A percentile compares a stretch with the other conserved stretches of the same genome.
Evolutionary conservation across 208 protist species (phyloP).

Genomic region (Leptomonas pyrrhocoris): DNA sequence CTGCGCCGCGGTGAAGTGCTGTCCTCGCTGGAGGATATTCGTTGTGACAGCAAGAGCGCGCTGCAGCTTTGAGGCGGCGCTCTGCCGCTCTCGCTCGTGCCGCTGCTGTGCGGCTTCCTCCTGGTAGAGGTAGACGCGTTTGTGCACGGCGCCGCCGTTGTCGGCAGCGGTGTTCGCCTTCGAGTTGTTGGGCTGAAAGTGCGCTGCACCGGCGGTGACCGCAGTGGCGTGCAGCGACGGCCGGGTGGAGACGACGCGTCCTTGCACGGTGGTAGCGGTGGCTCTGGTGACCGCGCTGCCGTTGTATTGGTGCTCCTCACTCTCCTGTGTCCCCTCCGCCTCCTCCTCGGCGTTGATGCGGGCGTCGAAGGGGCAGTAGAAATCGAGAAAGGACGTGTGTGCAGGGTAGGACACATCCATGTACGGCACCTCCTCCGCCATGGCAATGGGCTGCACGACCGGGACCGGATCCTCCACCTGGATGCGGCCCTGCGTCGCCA

Average conservation of each 20-base stretch:
- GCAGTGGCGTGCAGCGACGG: constrained; percentile 19
- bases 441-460: constrained; percentile 46
- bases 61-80: constrained; percentile 30
- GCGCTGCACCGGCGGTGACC: neutral
- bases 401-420: constrained; percentile 30
- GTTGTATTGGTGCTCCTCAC: neutral
- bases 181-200: neutral
- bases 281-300: neutral
- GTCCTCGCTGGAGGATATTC: constrained; percentile 10
- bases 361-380: constrained; percentile 29
- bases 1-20: constrained; percentile 29
- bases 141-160: neutral
- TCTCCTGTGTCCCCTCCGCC: neutral
- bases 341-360: neutral
- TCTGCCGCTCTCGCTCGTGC: constrained; percentile 19
- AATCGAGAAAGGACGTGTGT: constrained; percentile 28
- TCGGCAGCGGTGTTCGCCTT: neutral
- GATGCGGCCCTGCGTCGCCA: constrained; percentile 48
- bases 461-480: constrained; percentile 47
- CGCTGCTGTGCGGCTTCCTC: constrained; percentile 12
- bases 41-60: constrained; percentile 18
- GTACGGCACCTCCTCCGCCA: constrained; percentile 44
- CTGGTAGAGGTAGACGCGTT: constrained; percentile 28
- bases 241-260: constrained; percentile 20
- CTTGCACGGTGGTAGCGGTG: constrained; percentile 16